Base-by-base conservation (phyloP, 2,329 filamentous ascomycete species). In the Emmonsiellopsis sp. region DNA sequence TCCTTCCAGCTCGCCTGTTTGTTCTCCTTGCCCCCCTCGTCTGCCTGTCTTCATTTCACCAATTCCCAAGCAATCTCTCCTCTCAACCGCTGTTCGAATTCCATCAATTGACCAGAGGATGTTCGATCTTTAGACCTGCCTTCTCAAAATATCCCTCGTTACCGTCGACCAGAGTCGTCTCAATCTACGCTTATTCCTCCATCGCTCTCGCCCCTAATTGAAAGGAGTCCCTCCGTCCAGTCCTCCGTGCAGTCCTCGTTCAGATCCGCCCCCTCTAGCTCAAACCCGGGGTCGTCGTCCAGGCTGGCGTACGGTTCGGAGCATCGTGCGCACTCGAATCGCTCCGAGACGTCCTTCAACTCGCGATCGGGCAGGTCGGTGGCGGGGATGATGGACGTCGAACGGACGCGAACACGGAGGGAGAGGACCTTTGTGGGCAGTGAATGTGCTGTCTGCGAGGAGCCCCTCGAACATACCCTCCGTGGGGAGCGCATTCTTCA, bases 361-460 rank as follows among this genome's bases (percentile, higher is more conserved):
- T 67, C 68, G 50, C 61, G 66, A 53, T 63, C 70, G 13, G 67
- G 69, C 52, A 64, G 67, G 56, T 63, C 66, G 60, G 84, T 85
- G 74, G 78, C 82, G 52, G 81, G 81, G 63, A 80, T 82, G 69
- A 81, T 89, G 76, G 84, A 85, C 64, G 77, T 86, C 51, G 89
- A 95, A 65, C 80, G 88, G 64, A 85, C 81, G 63, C 85, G 89
- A 60, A 85, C 84, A 60, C 82, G 93, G 66, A 81, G 91, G 65
- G 92, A 97, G 72, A 82, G 93, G 67, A 98, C 92, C 2, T 97
- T 96, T 72, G 87, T 97, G 52, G 93, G 93, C 45, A 90, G 84
- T 68, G 88, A 94, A 74, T 98, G 93, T 72, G 88, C 91, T 49
- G 91, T 96, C 13, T 98, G 93, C 68, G 93, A 98, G 69, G 93